Base-by-base conservation (phyloP, 805 yeast species). In the Yueomyces sinensis region DNA sequence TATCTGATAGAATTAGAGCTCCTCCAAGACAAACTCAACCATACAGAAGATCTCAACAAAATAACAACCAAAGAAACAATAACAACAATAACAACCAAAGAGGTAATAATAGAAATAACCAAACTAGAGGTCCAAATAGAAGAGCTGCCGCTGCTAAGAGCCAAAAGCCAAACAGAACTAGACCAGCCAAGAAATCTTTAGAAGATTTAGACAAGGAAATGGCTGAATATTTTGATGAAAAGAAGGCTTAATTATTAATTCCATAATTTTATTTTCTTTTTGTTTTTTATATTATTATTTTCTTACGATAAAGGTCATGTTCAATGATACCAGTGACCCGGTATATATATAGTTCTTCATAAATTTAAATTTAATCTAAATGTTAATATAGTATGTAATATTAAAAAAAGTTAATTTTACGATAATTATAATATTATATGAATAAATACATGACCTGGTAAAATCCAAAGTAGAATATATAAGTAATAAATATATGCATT, bases 141-240 rank as follows among this genome's bases (percentile, higher is more conserved):
- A 58, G 54, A 38, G 54, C 56, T 31, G 50, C 52, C 31, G 51
- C 55, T 35, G 58, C 55, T 37, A 58, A 52, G 48, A 54, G 53
- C 37, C 57, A 51, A 16, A 50, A 52, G 35, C 54, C 50, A 32
- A 57, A 60, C 40, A 46, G 49, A 46, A 62, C 54, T 44, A 60
- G 55, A 45, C 66, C 69, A 39, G 68, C 66, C 40, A 68, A 70
- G 63, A 86, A 86, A 72, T 76, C 94, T 35, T 68, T 82, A 43
- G 97, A 82, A 59, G 89, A 91, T 63, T 74, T 89, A 55, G 98
- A 91, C 63, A 94, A 87, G 57, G 97, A 89, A 66, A 89, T 91
- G 98, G 81, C 86, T 42, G 97, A 87, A 56, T 89, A 89, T 65
- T 87, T 89, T 49, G 76, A 74, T 42, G 61, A 61, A 35, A 52